Evolutionary conservation across 495 filamentous ascomycete genomes (phyloP).

Genomic region (Viridothelium virens): DNA sequence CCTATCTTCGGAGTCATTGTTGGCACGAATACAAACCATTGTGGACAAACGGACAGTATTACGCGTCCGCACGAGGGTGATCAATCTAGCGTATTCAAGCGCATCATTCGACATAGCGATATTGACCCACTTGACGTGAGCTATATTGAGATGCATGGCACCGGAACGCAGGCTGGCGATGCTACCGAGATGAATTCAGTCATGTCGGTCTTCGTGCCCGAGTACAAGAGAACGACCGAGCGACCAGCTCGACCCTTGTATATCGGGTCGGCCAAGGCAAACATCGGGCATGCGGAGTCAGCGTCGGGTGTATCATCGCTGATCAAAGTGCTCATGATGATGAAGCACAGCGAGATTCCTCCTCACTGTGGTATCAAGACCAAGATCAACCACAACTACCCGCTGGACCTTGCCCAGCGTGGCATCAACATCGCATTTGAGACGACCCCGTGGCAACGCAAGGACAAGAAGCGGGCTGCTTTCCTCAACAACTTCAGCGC

Average conservation of each 20-base stretch:
- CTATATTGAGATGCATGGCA: conserved; percentile 39
- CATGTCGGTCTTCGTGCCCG: conserved; percentile 26
- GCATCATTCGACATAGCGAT: conserved; percentile 20
- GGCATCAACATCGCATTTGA: conserved; percentile 36
- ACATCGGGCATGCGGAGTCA: conserved; percentile 34
- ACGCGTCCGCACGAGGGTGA: conserved; percentile 31
- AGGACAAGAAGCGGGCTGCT: conserved; percentile 38
- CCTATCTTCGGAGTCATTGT: conserved; percentile 27
- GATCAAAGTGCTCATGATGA: conserved; percentile 36
- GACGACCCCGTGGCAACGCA: conserved; percentile 26
- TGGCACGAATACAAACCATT: conserved; percentile 29
- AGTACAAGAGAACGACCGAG: conserved; percentile 9
- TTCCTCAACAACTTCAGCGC: conserved; percentile 65
- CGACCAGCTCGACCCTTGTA: conserved; percentile 20
- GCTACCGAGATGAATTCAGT: conserved; percentile 34
- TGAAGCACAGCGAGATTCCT: conserved; percentile 34
- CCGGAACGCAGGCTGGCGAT: conserved; percentile 39
- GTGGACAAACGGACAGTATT: conserved; percentile 33
- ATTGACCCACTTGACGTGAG: conserved; percentile 25
- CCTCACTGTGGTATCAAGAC: conserved; percentile 35
- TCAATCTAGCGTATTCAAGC: conserved; percentile 25
- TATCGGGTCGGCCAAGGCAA: conserved; percentile 33
- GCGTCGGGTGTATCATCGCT: conserved; percentile 33
- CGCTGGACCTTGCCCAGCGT: conserved; percentile 25
- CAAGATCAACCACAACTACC: conserved; percentile 37